Percentiles rank a stretch among this genome's conserved stretches.
Conservation (phyloP, 225 moss, liverwort and hornwort genomes). For the Takakia lepidozioides region DNA sequence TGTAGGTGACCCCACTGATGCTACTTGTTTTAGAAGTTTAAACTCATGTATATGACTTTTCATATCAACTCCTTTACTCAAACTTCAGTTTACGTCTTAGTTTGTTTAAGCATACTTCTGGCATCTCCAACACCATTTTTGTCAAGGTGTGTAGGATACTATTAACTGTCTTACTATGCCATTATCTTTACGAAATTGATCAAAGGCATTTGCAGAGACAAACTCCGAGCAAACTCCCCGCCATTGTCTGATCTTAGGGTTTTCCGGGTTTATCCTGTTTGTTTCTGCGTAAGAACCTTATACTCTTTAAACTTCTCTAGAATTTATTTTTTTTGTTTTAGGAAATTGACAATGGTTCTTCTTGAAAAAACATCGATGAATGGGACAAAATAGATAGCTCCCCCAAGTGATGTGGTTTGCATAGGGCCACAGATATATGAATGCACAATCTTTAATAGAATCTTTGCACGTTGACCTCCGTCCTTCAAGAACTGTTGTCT, state of each 20-base stretch:
- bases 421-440: too few relatives aligned
- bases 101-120: neutral
- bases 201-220: neutral
- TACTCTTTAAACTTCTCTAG: conserved; percentile 2
- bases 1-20: too few relatives aligned
- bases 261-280: conserved; percentile 1
- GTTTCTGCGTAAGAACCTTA: neutral
- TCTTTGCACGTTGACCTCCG: too few relatives aligned
- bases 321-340: conserved; percentile 1
- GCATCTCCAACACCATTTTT: neutral
- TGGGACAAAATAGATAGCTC: conserved; percentile 2
- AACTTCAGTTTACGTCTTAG: too few relatives aligned
- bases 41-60: too few relatives aligned
- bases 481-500: too few relatives aligned
- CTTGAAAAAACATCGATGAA: conserved; percentile 1
- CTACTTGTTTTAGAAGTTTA: too few relatives aligned
- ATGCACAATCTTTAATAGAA: too few relatives aligned
- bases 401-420: too few relatives aligned
- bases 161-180: neutral
- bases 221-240: too few relatives aligned
- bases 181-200: neutral
- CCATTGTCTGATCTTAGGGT: conserved; percentile 1
- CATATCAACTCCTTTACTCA: too few relatives aligned
- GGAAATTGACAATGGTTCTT: conserved; percentile 1
- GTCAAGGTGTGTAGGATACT: conserved; percentile 1